phyloP scores from a whole-genome alignment of 805 yeast genomes.

The Teunomyces gatunensis region DNA sequence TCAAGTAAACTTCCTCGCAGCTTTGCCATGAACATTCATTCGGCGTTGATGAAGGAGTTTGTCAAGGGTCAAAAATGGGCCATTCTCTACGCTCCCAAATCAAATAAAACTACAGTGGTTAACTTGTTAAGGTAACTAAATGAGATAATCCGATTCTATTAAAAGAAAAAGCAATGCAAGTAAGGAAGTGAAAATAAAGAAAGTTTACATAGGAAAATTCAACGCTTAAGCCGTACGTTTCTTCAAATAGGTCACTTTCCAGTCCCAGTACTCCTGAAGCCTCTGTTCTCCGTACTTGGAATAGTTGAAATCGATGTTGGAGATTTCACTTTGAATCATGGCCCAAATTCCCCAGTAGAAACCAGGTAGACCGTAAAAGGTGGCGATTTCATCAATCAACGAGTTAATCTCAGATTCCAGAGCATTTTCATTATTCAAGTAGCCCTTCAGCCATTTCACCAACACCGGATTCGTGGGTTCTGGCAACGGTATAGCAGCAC shows the following conservation, averaged over 20 bases:
- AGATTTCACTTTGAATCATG: slow-evolving; percentile 65
- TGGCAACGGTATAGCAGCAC: slow-evolving; percentile 56
- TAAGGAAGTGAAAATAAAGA: neutral
- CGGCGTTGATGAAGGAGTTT: slow-evolving; percentile 70
- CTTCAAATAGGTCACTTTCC: slow-evolving; percentile 44
- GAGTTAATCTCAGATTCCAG: slow-evolving; percentile 32
- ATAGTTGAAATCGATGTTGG: slow-evolving; percentile 72
- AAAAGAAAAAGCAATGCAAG: neutral
- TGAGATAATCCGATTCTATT: neutral
- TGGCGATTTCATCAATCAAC: slow-evolving; percentile 53
- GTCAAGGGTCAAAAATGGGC: slow-evolving; percentile 72
- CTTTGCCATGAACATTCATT: slow-evolving; percentile 71
- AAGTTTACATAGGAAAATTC: neutral
- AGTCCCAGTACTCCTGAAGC: slow-evolving; percentile 64
- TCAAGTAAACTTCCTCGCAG: slow-evolving; percentile 76
- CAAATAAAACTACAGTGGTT: slow-evolving; percentile 54
- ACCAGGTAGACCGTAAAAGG: slow-evolving; percentile 77
- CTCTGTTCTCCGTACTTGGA: slow-evolving; percentile 57
- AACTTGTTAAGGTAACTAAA: slow-evolving; percentile 23
- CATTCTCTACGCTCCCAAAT: slow-evolving; percentile 72
- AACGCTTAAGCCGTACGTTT: neutral
- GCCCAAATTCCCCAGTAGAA: slow-evolving; percentile 88
- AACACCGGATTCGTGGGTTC: slow-evolving; percentile 39
- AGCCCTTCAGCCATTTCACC: slow-evolving; percentile 57
- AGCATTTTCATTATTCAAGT: slow-evolving; percentile 40